Conservation (phyloP, 2,329 filamentous ascomycete genomes). For the Claviceps spartinae region DNA sequence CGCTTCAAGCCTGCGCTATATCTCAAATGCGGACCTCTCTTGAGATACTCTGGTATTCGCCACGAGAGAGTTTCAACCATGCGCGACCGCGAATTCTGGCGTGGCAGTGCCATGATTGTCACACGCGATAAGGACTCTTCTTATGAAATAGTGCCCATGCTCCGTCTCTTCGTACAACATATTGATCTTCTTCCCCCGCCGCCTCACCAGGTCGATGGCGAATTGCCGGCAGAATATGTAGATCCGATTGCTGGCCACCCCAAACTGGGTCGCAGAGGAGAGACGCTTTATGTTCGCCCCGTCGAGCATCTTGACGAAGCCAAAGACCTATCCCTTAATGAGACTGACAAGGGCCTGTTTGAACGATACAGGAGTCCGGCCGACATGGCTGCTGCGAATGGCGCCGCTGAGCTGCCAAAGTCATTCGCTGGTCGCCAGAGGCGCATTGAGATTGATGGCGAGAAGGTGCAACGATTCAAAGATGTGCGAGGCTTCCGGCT, state of each 20-base stretch:
- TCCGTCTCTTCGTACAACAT: constrained; percentile 78
- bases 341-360: constrained; percentile 73
- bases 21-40: constrained; percentile 77
- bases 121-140: constrained; percentile 74
- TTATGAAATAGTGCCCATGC: constrained; percentile 63
- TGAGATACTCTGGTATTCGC: constrained; percentile 79
- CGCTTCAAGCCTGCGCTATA: constrained; percentile 74
- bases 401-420: constrained; percentile 33
- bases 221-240: constrained; percentile 67
- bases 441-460: constrained; percentile 53
- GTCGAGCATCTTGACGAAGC: constrained; percentile 74
- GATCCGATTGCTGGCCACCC: constrained; percentile 81
- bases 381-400: constrained; percentile 28
- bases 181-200: constrained; percentile 71
- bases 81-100: constrained; percentile 66
- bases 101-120: constrained; percentile 90
- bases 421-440: constrained; percentile 41
- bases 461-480: constrained; percentile 66
- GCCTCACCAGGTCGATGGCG: constrained; percentile 50
- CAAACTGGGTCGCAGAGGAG: constrained; percentile 72
- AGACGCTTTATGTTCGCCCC: constrained; percentile 76
- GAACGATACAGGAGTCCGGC: constrained; percentile 48
- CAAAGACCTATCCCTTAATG: constrained; percentile 63
- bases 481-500: constrained; percentile 73
- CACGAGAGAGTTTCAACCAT: constrained; percentile 37